Percentiles rank a stretch among this genome's conserved stretches.
Conservation (phyloP, 106 monocot genomes). For the Acanthochlamys bracteata region DNA sequence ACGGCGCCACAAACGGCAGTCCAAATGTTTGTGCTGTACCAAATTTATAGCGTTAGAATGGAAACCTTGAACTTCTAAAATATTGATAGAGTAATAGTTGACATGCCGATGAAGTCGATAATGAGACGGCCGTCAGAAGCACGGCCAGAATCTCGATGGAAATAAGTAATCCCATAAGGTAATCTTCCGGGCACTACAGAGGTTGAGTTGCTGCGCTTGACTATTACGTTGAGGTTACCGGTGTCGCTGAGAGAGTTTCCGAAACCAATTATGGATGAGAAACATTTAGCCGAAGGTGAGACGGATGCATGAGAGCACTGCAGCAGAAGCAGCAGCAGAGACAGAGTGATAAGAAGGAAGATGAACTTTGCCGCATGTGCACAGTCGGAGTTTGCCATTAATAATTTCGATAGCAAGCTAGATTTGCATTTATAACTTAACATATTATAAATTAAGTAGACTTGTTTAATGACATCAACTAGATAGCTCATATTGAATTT, state of each 20-base stretch:
- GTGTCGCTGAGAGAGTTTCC: neutral
- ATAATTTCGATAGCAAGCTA: too few relatives aligned
- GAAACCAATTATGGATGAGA: constrained; percentile 6
- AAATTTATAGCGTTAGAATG: neutral
- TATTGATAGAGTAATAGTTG: neutral
- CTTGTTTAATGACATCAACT: too few relatives aligned
- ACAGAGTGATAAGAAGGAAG: too few relatives aligned
- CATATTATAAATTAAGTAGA: too few relatives aligned
- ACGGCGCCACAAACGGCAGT: constrained; percentile 2
- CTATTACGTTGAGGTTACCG: neutral
- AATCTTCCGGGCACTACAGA: too few relatives aligned
- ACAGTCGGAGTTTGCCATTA: too few relatives aligned
- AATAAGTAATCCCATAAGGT: constrained; percentile 7
- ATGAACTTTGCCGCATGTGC: too few relatives aligned
- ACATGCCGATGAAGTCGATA: constrained; percentile 1
- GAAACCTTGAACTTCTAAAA: neutral
- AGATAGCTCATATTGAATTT: too few relatives aligned
- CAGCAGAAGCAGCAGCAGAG: too few relatives aligned
- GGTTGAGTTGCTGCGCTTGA: neutral
- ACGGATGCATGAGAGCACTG: too few relatives aligned
- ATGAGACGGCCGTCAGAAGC: constrained; percentile 4
- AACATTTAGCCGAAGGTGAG: constrained; percentile 6
- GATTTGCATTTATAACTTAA: too few relatives aligned
- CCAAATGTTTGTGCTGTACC: constrained; percentile 6
- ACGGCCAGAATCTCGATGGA: constrained; percentile 4